Base-by-base conservation (phyloP, 2,329 filamentous ascomycete species). In the Boeremia lycopersici region DNA sequence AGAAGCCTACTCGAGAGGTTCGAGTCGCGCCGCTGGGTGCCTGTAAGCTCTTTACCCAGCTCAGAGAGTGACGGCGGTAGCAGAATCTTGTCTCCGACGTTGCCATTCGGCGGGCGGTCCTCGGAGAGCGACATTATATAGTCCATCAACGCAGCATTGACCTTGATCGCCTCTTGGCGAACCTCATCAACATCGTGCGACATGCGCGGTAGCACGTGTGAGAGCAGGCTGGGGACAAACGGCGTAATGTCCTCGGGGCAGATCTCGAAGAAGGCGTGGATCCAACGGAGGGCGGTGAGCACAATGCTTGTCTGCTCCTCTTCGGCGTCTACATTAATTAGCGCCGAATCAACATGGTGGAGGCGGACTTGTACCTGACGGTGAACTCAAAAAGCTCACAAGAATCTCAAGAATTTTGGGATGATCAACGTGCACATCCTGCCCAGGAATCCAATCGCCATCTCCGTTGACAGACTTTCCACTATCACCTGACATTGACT, bases 381-480 rank as follows among this genome's bases (percentile, higher is more conserved):
- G 89, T 15, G 91, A 90, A 66, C 96, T 90, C 39, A 99, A 82
- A 60, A 95, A 97, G 11, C 88, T 87, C 2, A 96, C 92, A 36
- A 99, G 77, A 48, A 98, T 99, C 64, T 96, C 90, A 42, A 99
- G 78, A 31, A 99, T 96, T 62, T 89, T 91, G 56, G 90, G 87
- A 75, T 96, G 91, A 74, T 98, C 93, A 58, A 99, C 90, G 55
- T 96, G 89, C 7, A 97, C 92, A 74, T 99, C 95, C 76, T 99
- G 95, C 1, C 96, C 95, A 0, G 96, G 96, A 40, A 98, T 88
- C 92, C 93, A 99, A 70, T 98, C 95, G 56, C 93, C 93, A 65
- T 96, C 93, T 39, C 84, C 86, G 79, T 84, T 65, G 53, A 68
- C 67, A 42, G 73, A 73, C 52, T 72, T 74, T 28, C 71, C 72